These are phyloP conservation scores for Nemania sp. DNA, from an alignment of 2,329 filamentous ascomycete genomes.

Conservation along the genomic window DNA sequence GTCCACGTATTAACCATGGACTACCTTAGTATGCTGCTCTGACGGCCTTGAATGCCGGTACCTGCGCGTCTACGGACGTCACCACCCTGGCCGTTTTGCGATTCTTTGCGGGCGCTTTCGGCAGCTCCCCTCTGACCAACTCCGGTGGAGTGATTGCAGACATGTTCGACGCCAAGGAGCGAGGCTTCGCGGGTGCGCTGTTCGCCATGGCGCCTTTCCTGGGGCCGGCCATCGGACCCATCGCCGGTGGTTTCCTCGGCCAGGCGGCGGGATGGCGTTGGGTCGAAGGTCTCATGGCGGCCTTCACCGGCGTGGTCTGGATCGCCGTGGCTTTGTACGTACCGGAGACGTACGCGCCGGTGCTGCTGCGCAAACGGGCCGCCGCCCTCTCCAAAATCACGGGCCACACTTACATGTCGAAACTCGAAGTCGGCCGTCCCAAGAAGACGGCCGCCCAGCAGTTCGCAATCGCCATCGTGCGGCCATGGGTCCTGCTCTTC, in stretches of 20 bases:
- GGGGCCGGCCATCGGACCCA: conserved; percentile 66
- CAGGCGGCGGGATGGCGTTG: conserved; percentile 69
- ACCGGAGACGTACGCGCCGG: conserved; percentile 65
- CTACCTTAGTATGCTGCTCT: conserved; percentile 55
- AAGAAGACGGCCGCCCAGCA: conserved; percentile 53
- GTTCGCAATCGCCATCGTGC: conserved; percentile 61
- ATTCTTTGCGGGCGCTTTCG: conserved; percentile 64
- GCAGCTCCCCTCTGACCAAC: conserved; percentile 60
- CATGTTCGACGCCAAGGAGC: conserved; percentile 55
- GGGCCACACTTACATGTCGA: conserved; percentile 60
- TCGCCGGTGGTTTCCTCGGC: conserved; percentile 69
- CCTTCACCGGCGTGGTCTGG: conserved; percentile 66
- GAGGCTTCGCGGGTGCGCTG: conserved; percentile 62
- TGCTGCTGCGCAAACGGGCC: conserved; percentile 60
- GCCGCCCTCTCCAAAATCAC: conserved; percentile 55
- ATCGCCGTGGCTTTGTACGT: conserved; percentile 55
- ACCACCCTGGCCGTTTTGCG: conserved; percentile 61
- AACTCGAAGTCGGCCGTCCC: conserved; percentile 50
- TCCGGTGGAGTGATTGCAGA: conserved; percentile 64
- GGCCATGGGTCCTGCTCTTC: conserved; percentile 73
- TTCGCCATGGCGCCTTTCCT: conserved; percentile 71
- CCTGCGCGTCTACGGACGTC: conserved; percentile 57
- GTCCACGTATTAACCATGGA: background rate
- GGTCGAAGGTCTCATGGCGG: conserved; percentile 68
- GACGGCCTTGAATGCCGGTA: conserved; percentile 62